Base-by-base conservation (phyloP, 495 filamentous ascomycete genomes). In the Aspergillus coremiiformis region DNA sequence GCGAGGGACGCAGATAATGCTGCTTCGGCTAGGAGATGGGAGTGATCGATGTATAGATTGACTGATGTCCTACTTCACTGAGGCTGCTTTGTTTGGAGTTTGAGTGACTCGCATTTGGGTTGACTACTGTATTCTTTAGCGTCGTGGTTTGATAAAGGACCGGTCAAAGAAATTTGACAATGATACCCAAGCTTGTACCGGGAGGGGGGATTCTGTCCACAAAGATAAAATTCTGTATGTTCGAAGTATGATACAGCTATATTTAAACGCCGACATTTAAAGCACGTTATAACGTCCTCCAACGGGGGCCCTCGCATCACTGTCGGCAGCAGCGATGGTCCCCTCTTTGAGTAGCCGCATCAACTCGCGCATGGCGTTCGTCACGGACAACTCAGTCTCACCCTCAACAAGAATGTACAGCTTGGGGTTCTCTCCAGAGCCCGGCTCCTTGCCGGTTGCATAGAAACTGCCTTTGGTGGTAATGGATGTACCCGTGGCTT, bases 321-420 rank as follows among this genome's bases (percentile, higher is more conserved):
- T 86, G 57, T 95, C 90, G 24, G 86, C 86, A 21, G 90, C 91
- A 0, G 90, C 90, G 51, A 93, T 80, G 0, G 90, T 95, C n/a
- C 87, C 93, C 69, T 97, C 93, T 68, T 85, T 89, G 43, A 97
- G 72, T 54, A 96, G 67, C 24, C 90, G 79, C 68, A 89, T 90
- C 39, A 97, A 76, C 67, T 97, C 92, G 51, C 83, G 78, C 84
- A 97, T 93, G 14, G 93, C 94, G 67, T 87, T 87, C 42, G 84
- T 85, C 3, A 98, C 93, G 45, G 90, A 85, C 44, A 94, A 70
- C 66, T 98, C 93, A 0, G 94, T 97, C 66, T 98, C 93, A 19
- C 93, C 93, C 62, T 98, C 93, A 29, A 98, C 94, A 30, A 98
- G 77, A 60, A 98, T 96, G 63, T 98, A 98, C 52, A 97, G 74